Base-by-base conservation (phyloP, 306 rosid genomes). In the Quillaja saponaria region DNA sequence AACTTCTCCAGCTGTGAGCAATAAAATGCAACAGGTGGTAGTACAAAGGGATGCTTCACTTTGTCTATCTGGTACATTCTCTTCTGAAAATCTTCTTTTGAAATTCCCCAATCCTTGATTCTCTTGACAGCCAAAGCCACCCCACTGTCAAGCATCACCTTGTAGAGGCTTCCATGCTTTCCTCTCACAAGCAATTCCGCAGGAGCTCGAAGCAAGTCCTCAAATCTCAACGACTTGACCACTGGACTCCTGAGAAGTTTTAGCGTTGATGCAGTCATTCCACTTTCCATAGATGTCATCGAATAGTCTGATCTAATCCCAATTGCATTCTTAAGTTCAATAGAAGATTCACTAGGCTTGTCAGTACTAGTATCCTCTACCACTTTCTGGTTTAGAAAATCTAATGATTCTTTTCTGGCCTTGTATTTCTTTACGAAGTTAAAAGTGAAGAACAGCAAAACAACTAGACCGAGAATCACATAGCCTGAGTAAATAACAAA, bases 1-100 rank as follows among this genome's bases (percentile, higher is more conserved):
- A 89, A 87, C 76, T 85, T 85, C 81, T 86, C 96, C 73, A 84
- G 87, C 40, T 61, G 78, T 35, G 96, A 74, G 71, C 85, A 84
- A 71, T 79, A 86, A 66, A 77, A 89, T n/a, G 95, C 89, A 66
- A 84, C 70, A 41, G 78, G 77, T 11, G 87, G 80, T 50, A 84
- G 50, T 6, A 84, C 80, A 44, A 52, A 52, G 11, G 69, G 76
- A 69, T 85, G 92, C 78, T 75, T 84, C 53, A 49, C 78, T 46
- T 66, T 67, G 31, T 74, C 76, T 35, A 86, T 63, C 58, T 68
- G 59, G 18, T 68, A 51, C 87, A 89, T 80, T 67, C 88, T 84
- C 48, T 28, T 56, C 52, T 71, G 52, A 71, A 84, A 84, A 14
- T 74, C 87, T 34, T 76, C 69, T 19, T 66, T 78, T 5, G 89